Conservation (phyloP, 768 basidiomycete genomes). For the Mycena vulgaris region DNA sequence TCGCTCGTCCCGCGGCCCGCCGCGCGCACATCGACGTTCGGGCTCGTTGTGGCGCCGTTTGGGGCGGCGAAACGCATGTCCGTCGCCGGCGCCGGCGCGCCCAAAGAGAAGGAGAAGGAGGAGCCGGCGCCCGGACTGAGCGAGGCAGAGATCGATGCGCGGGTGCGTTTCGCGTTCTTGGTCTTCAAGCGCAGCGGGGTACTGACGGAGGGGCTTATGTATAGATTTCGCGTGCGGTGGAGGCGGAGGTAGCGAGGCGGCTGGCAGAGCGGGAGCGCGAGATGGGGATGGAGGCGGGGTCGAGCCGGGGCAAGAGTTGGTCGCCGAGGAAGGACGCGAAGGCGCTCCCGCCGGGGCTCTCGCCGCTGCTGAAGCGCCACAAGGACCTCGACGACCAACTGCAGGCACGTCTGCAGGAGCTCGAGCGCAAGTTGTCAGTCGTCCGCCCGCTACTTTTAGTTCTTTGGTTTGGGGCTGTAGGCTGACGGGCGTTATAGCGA, state of each 20-base stretch:
- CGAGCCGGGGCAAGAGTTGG: conserved; percentile 53
- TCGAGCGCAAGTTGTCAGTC: conserved; percentile 82
- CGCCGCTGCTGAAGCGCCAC: conserved; percentile 75
- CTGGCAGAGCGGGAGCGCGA: conserved; percentile 64
- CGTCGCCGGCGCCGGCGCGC: neutral
- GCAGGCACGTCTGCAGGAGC: conserved; percentile 72
- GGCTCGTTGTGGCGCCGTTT: neutral
- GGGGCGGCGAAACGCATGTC: conserved; percentile 13
- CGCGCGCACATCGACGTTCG: conserved; percentile 16
- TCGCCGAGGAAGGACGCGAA: conserved; percentile 46
- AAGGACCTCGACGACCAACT: conserved; percentile 80
- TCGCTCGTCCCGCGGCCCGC: conserved; percentile 38
- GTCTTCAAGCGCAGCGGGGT: neutral
- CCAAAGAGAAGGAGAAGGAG: conserved; percentile 8
- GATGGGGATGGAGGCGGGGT: conserved; percentile 34
- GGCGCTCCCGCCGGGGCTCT: conserved; percentile 62
- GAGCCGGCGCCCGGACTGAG: conserved; percentile 58
- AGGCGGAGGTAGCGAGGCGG: conserved; percentile 79
- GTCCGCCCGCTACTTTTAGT: neutral
- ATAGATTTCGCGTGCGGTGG: conserved; percentile 82
- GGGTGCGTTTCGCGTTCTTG: conserved; percentile 59
- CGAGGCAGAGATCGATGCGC: conserved; percentile 82
- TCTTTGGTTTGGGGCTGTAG: conserved; percentile 14
- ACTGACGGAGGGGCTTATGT: neutral
- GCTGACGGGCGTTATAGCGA: conserved; percentile 58